Conservation (phyloP, 169 alveolate genomes). For the Plasmodium gaboni region DNA sequence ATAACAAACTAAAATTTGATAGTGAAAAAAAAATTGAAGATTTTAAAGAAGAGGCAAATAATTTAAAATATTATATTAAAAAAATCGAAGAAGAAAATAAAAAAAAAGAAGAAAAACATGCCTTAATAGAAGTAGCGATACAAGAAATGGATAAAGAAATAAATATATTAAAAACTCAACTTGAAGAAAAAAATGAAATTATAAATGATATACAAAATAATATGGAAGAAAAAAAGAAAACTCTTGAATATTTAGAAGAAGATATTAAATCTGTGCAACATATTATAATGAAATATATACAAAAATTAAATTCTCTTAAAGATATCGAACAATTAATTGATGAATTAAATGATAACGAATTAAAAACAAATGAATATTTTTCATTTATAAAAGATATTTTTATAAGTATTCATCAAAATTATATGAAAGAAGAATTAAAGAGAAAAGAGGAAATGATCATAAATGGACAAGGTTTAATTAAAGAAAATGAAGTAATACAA, state of each 20-base stretch:
- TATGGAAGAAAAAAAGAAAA: slow-evolving; percentile 15
- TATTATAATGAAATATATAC: slow-evolving; percentile 24
- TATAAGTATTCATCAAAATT: slow-evolving; percentile 22
- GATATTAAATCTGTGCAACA: slow-evolving; percentile 29
- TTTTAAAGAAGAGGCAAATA: slow-evolving; percentile 67
- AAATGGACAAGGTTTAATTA: not conserved
- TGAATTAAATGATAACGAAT: slow-evolving; percentile 13
- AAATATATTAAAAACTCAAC: slow-evolving; percentile 31
- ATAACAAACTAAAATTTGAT: slow-evolving; percentile 63
- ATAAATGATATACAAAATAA: slow-evolving; percentile 34
- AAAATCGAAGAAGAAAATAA: slow-evolving; percentile 53
- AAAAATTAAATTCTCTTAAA: slow-evolving; percentile 5
- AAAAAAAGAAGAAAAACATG: slow-evolving; percentile 68
- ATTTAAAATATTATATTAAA: slow-evolving; percentile 50
- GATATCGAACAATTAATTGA: slow-evolving; percentile 17
- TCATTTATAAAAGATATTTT: slow-evolving; percentile 37
- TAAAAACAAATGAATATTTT: slow-evolving; percentile 31
- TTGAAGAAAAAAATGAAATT: slow-evolving; percentile 19
- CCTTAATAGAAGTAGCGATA: slow-evolving; percentile 60
- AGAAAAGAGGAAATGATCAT: not conserved
- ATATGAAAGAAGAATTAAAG: slow-evolving; percentile 18
- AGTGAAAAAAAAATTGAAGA: slow-evolving; percentile 60
- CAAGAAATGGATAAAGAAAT: slow-evolving; percentile 74
- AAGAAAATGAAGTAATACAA: slow-evolving; percentile 1
- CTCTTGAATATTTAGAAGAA: slow-evolving; percentile 17